These are phyloP conservation scores for Hygrocybe coccinea DNA, from an alignment of 768 basidiomycete genomes.

Conservation along the genomic window DNA sequence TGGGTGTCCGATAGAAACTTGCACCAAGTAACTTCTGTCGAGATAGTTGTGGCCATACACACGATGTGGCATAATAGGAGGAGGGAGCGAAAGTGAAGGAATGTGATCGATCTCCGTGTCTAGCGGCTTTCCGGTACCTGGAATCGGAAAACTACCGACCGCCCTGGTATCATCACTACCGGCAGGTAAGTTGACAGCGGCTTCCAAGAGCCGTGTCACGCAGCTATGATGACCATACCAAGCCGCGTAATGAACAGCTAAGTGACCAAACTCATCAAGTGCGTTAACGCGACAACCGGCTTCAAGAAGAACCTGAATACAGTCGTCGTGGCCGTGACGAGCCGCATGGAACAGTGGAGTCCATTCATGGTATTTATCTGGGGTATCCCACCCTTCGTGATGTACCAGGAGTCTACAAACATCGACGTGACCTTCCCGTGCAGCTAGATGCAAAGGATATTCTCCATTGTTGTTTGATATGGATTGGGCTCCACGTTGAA, in stretches of 20 bases:
- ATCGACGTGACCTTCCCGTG: constrained; percentile 84
- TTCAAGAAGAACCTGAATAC: constrained; percentile 71
- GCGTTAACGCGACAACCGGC: constrained; percentile 74
- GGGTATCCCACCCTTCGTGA: constrained; percentile 75
- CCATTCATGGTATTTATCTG: constrained; percentile 98
- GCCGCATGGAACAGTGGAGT: constrained; percentile 95
- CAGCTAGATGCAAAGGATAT: constrained; percentile 94
- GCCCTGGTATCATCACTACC: constrained; percentile 18
- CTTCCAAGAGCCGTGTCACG: constrained; percentile 54
- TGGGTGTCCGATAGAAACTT: constrained; percentile 76
- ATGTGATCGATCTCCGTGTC: constrained; percentile 86
- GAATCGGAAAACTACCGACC: constrained; percentile 37
- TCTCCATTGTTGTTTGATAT: constrained; percentile 92
- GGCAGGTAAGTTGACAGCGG: constrained; percentile 31
- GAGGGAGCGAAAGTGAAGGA: constrained; percentile 90
- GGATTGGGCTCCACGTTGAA: constrained; percentile 72
- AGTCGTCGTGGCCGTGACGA: constrained; percentile 72
- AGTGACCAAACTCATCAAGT: constrained; percentile 79
- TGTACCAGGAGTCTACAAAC: constrained; percentile 73
- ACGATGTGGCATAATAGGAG: constrained; percentile 96
- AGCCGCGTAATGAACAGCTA: constrained; percentile 88
- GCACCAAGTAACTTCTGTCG: constrained; percentile 79
- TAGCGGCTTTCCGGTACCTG: constrained; percentile 31
- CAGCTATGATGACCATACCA: constrained; percentile 87
- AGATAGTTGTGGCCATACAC: constrained; percentile 97